These are phyloP conservation scores for Mucor ambiguus DNA, from an alignment of 371 early-diverging fungal species.

Conservation along the genomic window DNA sequence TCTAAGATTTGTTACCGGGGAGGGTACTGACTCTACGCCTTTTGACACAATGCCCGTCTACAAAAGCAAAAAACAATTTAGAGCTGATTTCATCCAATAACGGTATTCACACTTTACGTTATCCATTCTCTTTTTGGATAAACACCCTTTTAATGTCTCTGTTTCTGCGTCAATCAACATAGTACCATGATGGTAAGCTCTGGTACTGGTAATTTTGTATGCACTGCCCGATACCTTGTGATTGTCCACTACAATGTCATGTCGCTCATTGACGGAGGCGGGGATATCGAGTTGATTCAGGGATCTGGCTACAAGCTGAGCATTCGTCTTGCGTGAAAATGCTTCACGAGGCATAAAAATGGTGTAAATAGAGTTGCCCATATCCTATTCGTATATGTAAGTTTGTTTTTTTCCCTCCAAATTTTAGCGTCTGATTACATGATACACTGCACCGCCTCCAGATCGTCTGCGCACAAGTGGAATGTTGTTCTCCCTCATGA, in stretches of 20 bases:
- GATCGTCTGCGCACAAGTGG: conserved; percentile 87
- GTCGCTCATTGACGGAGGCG: conserved; percentile 83
- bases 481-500: conserved; percentile 67
- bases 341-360: conserved; percentile 88
- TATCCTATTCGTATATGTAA: conserved; percentile 61
- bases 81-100: neutral
- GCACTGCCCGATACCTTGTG: conserved; percentile 94
- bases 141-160: conserved; percentile 54
- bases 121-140: conserved; percentile 42
- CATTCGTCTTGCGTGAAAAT: conserved; percentile 78
- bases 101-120: conserved; percentile 19
- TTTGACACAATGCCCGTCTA: conserved; percentile 70
- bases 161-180: conserved; percentile 94
- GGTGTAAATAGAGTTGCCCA: conserved; percentile 95
- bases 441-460: conserved; percentile 98
- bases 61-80: neutral
- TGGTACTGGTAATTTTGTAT: conserved; percentile 80
- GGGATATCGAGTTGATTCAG: conserved; percentile 83
- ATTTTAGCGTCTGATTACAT: conserved; percentile 56
- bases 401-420: neutral
- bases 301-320: conserved; percentile 80
- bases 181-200: conserved; percentile 97
- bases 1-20: conserved; percentile 81
- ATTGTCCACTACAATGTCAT: conserved; percentile 85
- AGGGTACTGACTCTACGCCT: conserved; percentile 90